Base-by-base conservation (phyloP, 1,284 basidiomycete species). In the Coriolopsis trogii region DNA sequence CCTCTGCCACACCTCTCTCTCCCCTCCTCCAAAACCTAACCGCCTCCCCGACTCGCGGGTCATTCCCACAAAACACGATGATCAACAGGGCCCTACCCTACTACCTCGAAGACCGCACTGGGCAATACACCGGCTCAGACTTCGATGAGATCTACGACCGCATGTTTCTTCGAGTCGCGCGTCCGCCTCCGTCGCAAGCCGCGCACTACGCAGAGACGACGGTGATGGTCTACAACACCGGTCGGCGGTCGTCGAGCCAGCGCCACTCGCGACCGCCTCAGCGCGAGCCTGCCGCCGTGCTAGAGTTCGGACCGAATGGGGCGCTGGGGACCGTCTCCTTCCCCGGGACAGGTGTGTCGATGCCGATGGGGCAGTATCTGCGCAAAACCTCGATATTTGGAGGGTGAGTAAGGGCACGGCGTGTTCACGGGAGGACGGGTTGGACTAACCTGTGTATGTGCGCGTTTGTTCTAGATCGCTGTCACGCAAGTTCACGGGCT, bases 81-180 rank as follows among this genome's bases (percentile, higher is more conserved):
- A 67, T 68, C 42, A 61, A 63, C 56, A 61, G 60, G 42, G 67
- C 73, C 3, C 72, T 81, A 58, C 77, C 78, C 28, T 84, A 73
- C 69, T 77, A 79, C 44, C 75, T 89, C 45, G 87, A 89, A 67
- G 86, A 89, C 71, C 80, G 85, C 42, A 84, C 85, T 0, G 85
- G 82, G n/a, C 67, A 72, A 15, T 70, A 78, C 53, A 70, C 73
- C 10, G 68, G 70, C 41, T 78, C 84, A 0, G 85, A 88, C 70
- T 87, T 82, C 58, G 84, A 89, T 63, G 86, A 89, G 60, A 79
- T 87, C 58, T 89, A 89, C 63, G 86, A 89, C 68, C 80, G 86
- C 49, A 69, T 81, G 58, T 89, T 86, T 70, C 77, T 86, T 50
- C 84, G 82, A 51, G 74, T 87, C 37, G 67, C 75, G 4, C 75